Evolutionary conservation across 176 grass and related monocot species (phyloP).

Genomic region (Triticum urartu): DNA sequence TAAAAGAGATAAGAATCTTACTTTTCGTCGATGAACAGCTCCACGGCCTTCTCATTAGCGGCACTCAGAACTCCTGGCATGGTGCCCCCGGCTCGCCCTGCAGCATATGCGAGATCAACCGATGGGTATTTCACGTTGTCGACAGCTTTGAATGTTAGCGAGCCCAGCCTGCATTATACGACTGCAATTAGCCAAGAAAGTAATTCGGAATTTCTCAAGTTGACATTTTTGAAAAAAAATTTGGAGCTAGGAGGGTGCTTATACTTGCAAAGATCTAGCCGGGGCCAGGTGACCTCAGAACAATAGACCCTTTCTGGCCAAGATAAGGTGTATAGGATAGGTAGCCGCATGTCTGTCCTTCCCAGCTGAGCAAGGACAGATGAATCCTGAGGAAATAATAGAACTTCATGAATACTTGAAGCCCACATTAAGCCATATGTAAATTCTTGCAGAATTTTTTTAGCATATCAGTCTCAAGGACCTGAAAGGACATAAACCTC

Average conservation of each 20-base stretch:
- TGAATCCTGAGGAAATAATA: conserved; percentile 69
- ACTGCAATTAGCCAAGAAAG: not conserved
- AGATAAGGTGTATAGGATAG: conserved; percentile 94
- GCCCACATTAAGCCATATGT: not conserved
- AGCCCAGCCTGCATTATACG: conserved; percentile 63
- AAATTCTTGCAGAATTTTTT: conserved; percentile 8
- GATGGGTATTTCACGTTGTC: conserved; percentile 96
- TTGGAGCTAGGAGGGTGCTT: conserved; percentile 1
- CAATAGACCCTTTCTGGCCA: conserved; percentile 97
- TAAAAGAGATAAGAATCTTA: conserved; percentile 29
- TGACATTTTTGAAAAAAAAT: not conserved
- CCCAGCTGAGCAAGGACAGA: conserved; percentile 91
- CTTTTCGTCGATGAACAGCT: conserved; percentile 95
- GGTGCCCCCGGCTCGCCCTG: conserved; percentile 91
- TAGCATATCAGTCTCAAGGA: not conserved
- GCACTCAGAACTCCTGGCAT: conserved; percentile 99
- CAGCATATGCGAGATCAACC: conserved; percentile 86
- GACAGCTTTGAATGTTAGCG: conserved; percentile 86
- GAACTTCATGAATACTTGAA: conserved; percentile 16
- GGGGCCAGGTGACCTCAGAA: conserved; percentile 88
- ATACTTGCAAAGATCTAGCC: conserved; percentile 97
- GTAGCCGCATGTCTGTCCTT: conserved; percentile 95
- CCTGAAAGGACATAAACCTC: conserved; percentile 6
- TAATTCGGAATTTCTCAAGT: not conserved
- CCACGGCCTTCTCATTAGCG: conserved; percentile 98